Conservation (phyloP, 2,329 filamentous ascomycete species). For the Alternaria ethzedia region DNA sequence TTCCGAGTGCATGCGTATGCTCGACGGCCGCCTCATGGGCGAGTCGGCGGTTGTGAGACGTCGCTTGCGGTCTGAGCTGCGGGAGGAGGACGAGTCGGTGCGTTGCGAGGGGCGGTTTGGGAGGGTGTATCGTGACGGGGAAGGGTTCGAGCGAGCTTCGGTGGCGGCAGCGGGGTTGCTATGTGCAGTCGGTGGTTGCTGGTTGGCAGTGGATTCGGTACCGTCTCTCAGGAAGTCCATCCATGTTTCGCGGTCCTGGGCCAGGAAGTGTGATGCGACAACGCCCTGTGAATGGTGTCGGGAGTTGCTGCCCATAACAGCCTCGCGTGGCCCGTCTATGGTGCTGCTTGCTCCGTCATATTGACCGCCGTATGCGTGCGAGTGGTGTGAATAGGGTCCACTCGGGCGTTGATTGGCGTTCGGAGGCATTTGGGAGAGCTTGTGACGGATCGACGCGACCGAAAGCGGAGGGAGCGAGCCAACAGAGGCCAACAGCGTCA, state of each 20-base stretch:
- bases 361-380: conserved; percentile 22
- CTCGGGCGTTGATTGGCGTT: conserved; percentile 15
- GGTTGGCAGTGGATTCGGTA: conserved; percentile 20
- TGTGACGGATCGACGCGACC: background rate
- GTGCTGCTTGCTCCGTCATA: conserved; percentile 15
- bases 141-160: conserved; percentile 13
- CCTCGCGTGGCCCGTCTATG: conserved; percentile 6
- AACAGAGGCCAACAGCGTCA: background rate
- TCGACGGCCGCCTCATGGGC: conserved; percentile 39
- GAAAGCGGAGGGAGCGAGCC: conserved; percentile 2
- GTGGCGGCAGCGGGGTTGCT: conserved; percentile 4
- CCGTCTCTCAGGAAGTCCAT: conserved; percentile 42
- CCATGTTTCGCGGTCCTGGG: conserved; percentile 45
- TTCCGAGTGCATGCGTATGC: conserved; percentile 28
- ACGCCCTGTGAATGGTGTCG: conserved; percentile 26
- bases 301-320: conserved; percentile 5
- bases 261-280: conserved; percentile 37
- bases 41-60: conserved; percentile 43
- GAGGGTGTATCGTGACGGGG: conserved; percentile 23
- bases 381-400: conserved; percentile 22
- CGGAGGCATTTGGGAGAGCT: conserved; percentile 16
- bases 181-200: conserved; percentile 8
- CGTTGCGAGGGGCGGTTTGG: conserved; percentile 25
- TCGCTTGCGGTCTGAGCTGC: conserved; percentile 44
- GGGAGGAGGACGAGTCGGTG: conserved; percentile 27